These are phyloP conservation scores for Saccharata proteae DNA, from an alignment of 2,329 filamentous ascomycete species.

Conservation along the genomic window DNA sequence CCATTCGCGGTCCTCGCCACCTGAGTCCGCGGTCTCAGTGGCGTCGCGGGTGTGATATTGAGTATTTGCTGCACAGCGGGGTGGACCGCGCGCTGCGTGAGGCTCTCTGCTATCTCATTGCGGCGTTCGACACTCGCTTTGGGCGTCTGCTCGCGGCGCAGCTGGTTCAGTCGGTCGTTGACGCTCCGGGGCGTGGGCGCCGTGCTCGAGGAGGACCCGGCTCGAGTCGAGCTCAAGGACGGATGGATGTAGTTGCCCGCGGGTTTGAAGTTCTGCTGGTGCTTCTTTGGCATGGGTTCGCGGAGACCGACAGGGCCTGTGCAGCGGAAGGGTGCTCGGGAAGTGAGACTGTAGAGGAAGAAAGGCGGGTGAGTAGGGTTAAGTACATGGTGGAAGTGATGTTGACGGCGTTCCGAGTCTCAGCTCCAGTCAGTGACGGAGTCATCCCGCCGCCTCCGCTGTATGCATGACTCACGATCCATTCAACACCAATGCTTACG, in stretches of 20 bases:
- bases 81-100: slow-evolving; percentile 31
- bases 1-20: slow-evolving; percentile 4
- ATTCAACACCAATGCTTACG: no score
- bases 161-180: slow-evolving; percentile 35
- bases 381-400: no score
- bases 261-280: slow-evolving; percentile 28
- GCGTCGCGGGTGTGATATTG: slow-evolving; percentile 24
- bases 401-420: no score
- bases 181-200: slow-evolving; percentile 24
- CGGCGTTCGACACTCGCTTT: slow-evolving; percentile 28
- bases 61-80: slow-evolving; percentile 32
- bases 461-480: no score
- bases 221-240: slow-evolving; percentile 20
- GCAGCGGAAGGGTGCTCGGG: no score
- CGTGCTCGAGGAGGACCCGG: slow-evolving; percentile 13
- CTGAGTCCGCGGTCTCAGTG: no score
- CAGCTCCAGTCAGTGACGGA: no score
- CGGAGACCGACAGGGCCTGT: no score
- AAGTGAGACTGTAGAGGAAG: no score
- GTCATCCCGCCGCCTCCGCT: no score
- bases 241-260: slow-evolving; percentile 29
- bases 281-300: slow-evolving; percentile 39
- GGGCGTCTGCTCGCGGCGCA: slow-evolving; percentile 31
- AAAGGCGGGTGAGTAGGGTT: no score
- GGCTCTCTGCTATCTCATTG: slow-evolving; percentile 30